Conservation (phyloP, 2,329 filamentous ascomycete species). For the Macrophomina pseudophaseolina region DNA sequence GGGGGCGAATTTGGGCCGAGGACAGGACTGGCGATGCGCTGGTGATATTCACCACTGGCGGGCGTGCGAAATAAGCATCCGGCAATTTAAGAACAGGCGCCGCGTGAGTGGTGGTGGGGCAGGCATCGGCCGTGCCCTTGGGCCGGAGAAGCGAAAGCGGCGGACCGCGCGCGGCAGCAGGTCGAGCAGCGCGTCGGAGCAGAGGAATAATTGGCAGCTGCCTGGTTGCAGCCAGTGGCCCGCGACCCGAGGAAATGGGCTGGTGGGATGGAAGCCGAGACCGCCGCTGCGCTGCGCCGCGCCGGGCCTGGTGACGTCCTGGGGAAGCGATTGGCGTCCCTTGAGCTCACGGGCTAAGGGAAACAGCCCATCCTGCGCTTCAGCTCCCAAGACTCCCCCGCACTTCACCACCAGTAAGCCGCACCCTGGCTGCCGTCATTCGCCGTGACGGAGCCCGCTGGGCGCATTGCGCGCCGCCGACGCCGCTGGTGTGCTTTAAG, state of each 20-base stretch:
- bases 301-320: constrained; percentile 17
- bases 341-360: constrained; percentile 23
- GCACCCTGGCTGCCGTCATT: constrained; percentile 3
- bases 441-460: background rate
- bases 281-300: constrained; percentile 16
- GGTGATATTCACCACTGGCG: constrained; percentile 1
- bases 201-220: constrained; percentile 8
- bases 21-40: background rate
- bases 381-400: constrained; percentile 18
- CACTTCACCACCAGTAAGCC: constrained; percentile 20
- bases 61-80: constrained; percentile 22
- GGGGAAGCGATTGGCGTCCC: constrained; percentile 17
- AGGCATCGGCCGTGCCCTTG: constrained; percentile 11
- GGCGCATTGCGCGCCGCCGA: background rate
- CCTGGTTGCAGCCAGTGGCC: background rate
- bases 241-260: constrained; percentile 21
- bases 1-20: constrained; percentile 22
- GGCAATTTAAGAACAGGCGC: constrained; percentile 16
- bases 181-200: background rate
- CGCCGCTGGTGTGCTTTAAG: constrained; percentile 4
- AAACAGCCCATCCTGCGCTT: background rate
- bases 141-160: constrained; percentile 12
- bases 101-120: constrained; percentile 11
- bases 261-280: constrained; percentile 12
- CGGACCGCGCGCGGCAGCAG: constrained; percentile 3